These are phyloP conservation scores for Talaromyces sp. DNA, from an alignment of 2,329 filamentous ascomycete genomes.

Conservation along the genomic window DNA sequence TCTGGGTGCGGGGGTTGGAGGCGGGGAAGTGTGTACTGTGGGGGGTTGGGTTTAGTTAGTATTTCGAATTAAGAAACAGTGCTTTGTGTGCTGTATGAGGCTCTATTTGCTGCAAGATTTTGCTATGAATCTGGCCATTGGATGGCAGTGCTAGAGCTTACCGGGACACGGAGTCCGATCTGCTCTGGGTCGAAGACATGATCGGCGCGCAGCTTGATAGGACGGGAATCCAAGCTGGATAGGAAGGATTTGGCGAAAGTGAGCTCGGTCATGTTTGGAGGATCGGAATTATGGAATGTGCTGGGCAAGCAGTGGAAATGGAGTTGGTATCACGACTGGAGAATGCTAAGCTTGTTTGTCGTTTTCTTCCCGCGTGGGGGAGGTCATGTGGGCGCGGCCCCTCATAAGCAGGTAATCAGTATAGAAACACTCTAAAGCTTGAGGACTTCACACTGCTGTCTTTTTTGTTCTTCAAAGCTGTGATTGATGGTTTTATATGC, in stretches of 20 bases:
- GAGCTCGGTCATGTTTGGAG: conserved; percentile 72
- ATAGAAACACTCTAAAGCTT: too few species aligned
- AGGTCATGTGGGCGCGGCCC: too few species aligned
- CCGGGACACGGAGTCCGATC: conserved; percentile 75
- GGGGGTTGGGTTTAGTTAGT: background rate
- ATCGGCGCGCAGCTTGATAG: conserved; percentile 80
- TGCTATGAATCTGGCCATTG: background rate
- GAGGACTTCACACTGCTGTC: too few species aligned
- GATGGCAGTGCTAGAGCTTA: conserved; percentile 51
- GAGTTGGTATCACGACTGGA: background rate
- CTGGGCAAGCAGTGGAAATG: background rate
- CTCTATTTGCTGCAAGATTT: too few species aligned
- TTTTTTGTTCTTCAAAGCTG: too few species aligned
- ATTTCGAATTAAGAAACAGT: background rate
- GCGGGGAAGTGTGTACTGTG: conserved; percentile 52
- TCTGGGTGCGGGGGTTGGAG: conserved; percentile 46
- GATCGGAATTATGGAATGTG: background rate
- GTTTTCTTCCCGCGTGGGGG: too few species aligned
- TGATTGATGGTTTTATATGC: too few species aligned
- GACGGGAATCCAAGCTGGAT: conserved; percentile 73
- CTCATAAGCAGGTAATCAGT: too few species aligned
- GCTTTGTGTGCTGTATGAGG: too few species aligned
- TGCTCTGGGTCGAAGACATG: conserved; percentile 84
- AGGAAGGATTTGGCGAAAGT: conserved; percentile 85
- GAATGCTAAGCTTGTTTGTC: too few species aligned